Conservation (phyloP, 2,329 filamentous ascomycete species). For the Ceratocystis colombiana region DNA sequence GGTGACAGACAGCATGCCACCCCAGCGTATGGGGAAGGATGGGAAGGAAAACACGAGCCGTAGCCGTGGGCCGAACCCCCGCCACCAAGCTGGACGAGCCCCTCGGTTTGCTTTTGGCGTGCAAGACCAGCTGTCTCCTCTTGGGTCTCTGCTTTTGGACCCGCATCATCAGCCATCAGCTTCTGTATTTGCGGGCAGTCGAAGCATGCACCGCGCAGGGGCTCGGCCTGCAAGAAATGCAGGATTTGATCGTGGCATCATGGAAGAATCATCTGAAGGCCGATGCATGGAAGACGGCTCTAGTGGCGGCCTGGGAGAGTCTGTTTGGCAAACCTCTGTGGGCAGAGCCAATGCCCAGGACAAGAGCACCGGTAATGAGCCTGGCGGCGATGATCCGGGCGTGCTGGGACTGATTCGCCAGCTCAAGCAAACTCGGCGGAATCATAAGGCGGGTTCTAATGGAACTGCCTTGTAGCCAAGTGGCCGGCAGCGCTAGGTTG, state of each 20-base stretch:
- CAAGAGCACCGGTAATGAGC: background rate
- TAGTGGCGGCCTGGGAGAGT: conserved; percentile 47
- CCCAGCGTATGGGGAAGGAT: conserved; percentile 1
- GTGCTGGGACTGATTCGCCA: conserved; percentile 51
- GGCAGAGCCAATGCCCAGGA: conserved; percentile 35
- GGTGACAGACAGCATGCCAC: background rate
- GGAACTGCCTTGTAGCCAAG: conserved; percentile 30
- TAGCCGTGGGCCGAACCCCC: conserved; percentile 3
- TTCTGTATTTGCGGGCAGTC: conserved; percentile 37
- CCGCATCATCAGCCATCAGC: conserved; percentile 59
- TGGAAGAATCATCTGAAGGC: conserved; percentile 15
- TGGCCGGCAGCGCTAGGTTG: background rate
- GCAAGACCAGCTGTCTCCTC: conserved; percentile 56
- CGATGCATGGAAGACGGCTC: conserved; percentile 40
- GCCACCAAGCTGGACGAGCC: conserved; percentile 11
- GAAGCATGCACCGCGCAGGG: conserved; percentile 41
- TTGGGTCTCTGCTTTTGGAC: conserved; percentile 64
- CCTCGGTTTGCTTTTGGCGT: conserved; percentile 37
- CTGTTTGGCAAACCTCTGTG: conserved; percentile 50
- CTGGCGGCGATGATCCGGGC: conserved; percentile 41
- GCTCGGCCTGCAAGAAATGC: conserved; percentile 29
- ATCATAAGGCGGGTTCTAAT: conserved; percentile 37
- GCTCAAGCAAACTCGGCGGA: conserved; percentile 47
- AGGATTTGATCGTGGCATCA: conserved; percentile 1
- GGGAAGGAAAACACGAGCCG: conserved; percentile 6